Percentiles rank a stretch among this genome's conserved stretches.
phyloP scores from a whole-genome alignment of 768 basidiomycete species.

The Bullera alba region DNA sequence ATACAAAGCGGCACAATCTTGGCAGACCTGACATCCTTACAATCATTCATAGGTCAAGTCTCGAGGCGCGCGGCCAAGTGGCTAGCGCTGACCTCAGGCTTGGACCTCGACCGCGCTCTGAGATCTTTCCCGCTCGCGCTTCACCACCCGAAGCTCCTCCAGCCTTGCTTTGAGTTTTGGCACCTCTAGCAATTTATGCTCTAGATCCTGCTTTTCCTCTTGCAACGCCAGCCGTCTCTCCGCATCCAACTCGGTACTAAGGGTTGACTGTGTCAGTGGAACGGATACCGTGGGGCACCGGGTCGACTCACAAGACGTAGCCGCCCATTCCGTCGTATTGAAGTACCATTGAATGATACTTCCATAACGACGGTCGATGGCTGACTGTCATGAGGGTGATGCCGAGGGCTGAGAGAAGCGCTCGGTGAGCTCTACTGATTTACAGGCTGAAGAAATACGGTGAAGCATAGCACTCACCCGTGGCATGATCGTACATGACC shows the following conservation, averaged over 20 bases:
- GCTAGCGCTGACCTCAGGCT: too few species aligned
- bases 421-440: too few species aligned
- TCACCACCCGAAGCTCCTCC: conserved; percentile 57
- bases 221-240: conserved; percentile 83
- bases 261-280: background rate
- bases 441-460: too few species aligned
- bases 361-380: conserved; percentile 83
- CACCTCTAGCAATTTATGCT: conserved; percentile 79
- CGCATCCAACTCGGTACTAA: conserved; percentile 78
- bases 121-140: conserved; percentile 26
- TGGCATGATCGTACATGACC: conserved; percentile 89
- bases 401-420: conserved; percentile 52
- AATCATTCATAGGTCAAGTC: too few species aligned
- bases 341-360: conserved; percentile 71
- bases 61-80: too few species aligned
- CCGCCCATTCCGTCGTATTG: conserved; percentile 92
- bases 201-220: conserved; percentile 86
- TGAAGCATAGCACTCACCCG: conserved; percentile 40
- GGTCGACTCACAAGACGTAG: conserved; percentile 73
- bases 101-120: conserved; percentile 10
- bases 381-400: conserved; percentile 93
- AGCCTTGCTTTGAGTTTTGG: conserved; percentile 75
- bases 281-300: background rate
- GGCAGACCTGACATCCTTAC: too few species aligned
- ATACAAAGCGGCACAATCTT: too few species aligned